Percentiles rank a stretch among this genome's conserved stretches.
phyloP scores from a whole-genome alignment of 2,329 filamentous ascomycete species.

The Geosmithia morbida region DNA sequence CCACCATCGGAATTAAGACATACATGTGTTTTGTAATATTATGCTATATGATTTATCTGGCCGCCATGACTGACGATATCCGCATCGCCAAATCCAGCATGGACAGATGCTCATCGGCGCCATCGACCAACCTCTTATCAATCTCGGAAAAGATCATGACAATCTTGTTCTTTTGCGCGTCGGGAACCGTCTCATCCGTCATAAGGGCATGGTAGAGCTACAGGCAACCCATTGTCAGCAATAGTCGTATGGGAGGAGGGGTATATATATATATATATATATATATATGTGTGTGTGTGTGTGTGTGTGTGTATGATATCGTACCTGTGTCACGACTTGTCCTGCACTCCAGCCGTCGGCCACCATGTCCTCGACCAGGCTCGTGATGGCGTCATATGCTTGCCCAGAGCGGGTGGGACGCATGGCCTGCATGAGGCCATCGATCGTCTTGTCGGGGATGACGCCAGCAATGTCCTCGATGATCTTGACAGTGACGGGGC shows the following conservation, averaged over 20 bases:
- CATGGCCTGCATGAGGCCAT: conserved; percentile 58
- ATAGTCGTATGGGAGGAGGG: neutral
- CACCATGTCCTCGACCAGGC: conserved; percentile 77
- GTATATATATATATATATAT: too few species aligned
- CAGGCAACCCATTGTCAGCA: neutral
- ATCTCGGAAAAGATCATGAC: conserved; percentile 82
- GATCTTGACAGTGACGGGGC: conserved; percentile 55
- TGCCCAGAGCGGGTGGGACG: conserved; percentile 51
- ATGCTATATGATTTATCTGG: conserved; percentile 6
- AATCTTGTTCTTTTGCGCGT: conserved; percentile 82
- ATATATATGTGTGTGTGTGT: too few species aligned
- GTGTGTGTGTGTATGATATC: conserved; percentile 5
- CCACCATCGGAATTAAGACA: neutral
- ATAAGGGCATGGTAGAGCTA: conserved; percentile 73
- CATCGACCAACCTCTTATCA: conserved; percentile 88
- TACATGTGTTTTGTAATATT: conserved; percentile 5
- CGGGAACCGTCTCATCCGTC: conserved; percentile 70
- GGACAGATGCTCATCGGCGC: conserved; percentile 86
- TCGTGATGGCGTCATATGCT: conserved; percentile 60
- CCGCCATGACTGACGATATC: conserved; percentile 57
- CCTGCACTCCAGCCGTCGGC: conserved; percentile 95
- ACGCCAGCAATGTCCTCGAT: conserved; percentile 95
- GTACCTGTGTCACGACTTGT: conserved; percentile 70
- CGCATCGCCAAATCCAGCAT: conserved; percentile 75
- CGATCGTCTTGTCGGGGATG: conserved; percentile 64